Conservation (phyloP, 192 early-diverging fungal species). For the Backusella mclennaniae region DNA sequence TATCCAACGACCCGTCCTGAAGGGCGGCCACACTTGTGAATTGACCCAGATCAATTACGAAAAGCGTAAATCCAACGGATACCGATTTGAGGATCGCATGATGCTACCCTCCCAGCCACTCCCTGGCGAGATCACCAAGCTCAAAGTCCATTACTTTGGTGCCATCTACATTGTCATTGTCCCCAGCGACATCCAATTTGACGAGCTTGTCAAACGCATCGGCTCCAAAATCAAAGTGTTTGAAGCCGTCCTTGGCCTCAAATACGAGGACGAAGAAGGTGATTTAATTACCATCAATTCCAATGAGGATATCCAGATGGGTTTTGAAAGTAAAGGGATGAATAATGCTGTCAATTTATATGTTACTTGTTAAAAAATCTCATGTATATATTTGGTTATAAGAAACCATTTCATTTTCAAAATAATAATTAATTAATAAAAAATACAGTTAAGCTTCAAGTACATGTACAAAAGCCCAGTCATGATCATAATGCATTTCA, state of each 20-base stretch:
- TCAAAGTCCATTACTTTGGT: constrained; percentile 86
- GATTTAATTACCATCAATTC: constrained; percentile 84
- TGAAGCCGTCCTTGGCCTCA: constrained; percentile 66
- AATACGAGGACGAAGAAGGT: constrained; percentile 94
- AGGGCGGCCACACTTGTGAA: background rate
- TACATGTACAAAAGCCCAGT: constrained; percentile 36
- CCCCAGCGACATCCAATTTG: constrained; percentile 69
- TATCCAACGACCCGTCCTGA: constrained; percentile 30
- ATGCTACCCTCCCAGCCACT: background rate
- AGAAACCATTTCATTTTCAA: background rate
- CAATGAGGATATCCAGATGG: constrained; percentile 89
- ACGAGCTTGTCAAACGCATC: constrained; percentile 75
- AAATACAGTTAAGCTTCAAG: background rate
- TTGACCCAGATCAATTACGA: background rate
- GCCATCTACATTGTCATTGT: constrained; percentile 93
- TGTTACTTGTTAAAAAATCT: constrained; percentile 33
- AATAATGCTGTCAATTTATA: constrained; percentile 54
- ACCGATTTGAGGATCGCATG: background rate
- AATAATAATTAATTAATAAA: constrained; percentile 1
- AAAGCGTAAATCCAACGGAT: background rate
- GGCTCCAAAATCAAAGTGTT: constrained; percentile 84
- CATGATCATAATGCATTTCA: constrained; percentile 50
- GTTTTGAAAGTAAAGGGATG: constrained; percentile 70
- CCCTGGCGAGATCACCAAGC: constrained; percentile 52
- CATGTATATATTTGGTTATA: background rate